Evolutionary conservation across 2,329 filamentous ascomycete species (phyloP).

Genomic region (Plectosphaerella plurivora): DNA sequence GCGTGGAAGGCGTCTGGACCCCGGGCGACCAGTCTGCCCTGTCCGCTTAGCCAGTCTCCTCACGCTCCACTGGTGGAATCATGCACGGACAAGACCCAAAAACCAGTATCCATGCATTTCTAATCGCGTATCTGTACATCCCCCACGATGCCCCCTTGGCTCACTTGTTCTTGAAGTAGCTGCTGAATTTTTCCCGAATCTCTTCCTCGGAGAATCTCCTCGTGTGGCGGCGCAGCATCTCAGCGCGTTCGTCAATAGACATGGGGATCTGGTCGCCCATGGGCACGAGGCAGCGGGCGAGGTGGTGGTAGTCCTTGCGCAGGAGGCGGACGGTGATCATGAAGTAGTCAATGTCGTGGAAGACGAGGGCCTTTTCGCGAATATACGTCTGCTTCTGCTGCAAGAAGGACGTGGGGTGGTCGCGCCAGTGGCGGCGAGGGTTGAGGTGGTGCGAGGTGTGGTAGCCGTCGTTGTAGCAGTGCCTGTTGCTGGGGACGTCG

Average conservation of each 20-base stretch:
- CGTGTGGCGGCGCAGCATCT: slow-evolving; percentile 62
- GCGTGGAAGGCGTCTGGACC: no score
- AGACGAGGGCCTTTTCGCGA: slow-evolving; percentile 65
- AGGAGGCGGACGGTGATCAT: slow-evolving; percentile 68
- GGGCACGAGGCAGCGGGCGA: slow-evolving; percentile 68
- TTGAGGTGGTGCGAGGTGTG: slow-evolving; percentile 80
- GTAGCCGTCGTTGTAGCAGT: slow-evolving; percentile 80
- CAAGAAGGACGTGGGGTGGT: slow-evolving; percentile 71
- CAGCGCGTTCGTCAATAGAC: slow-evolving; percentile 57
- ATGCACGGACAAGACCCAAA: no score
- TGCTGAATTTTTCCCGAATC: slow-evolving; percentile 51
- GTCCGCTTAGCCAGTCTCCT: no score
- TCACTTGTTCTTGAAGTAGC: not conserved
- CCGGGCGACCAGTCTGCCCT: no score
- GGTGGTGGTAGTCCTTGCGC: slow-evolving; percentile 64
- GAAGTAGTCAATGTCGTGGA: slow-evolving; percentile 77
- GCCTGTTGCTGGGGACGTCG: slow-evolving; percentile 73
- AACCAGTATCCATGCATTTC: no score
- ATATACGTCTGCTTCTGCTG: slow-evolving; percentile 64
- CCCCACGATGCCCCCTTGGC: not conserved
- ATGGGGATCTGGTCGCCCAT: slow-evolving; percentile 67
- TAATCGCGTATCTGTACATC: no score
- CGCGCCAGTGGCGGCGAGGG: slow-evolving; percentile 74
- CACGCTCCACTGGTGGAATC: no score
- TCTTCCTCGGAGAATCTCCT: slow-evolving; percentile 61